A percentile compares a stretch with the other conserved stretches of the same genome.
Evolutionary conservation across 192 early-diverging fungal species (phyloP).

Genomic region (Gryganskiella cystojenkinii): DNA sequence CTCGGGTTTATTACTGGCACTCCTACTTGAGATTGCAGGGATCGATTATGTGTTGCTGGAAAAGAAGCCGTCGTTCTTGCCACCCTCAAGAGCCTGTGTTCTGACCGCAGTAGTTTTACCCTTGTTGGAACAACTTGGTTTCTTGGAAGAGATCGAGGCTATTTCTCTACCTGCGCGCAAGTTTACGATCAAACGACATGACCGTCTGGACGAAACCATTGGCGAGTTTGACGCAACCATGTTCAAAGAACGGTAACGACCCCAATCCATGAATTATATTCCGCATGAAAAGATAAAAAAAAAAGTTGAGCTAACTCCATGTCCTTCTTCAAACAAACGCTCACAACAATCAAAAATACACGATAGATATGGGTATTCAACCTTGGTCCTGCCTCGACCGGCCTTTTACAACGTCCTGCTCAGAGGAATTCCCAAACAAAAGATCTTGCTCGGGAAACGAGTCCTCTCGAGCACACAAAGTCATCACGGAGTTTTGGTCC

Average conservation of each 20-base stretch:
- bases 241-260: not conserved
- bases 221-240: conserved; percentile 3
- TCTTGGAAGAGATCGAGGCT: not conserved
- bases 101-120: conserved; percentile 1
- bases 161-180: conserved; percentile 1
- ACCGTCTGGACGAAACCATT: not conserved
- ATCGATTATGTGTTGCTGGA: not conserved
- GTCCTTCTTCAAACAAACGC: too few relatives aligned
- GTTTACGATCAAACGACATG: conserved; percentile 5
- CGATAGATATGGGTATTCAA: not conserved
- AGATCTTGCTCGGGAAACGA: conserved; percentile 10
- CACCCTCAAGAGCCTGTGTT: conserved; percentile 1
- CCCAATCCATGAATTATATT: too few relatives aligned
- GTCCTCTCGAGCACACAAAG: conserved; percentile 5
- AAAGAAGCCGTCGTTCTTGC: conserved; percentile 1
- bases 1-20: not conserved
- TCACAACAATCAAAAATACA: too few relatives aligned
- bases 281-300: too few relatives aligned
- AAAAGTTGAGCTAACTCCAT: too few relatives aligned
- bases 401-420: conserved; percentile 8
- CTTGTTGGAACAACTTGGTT: conserved; percentile 4
- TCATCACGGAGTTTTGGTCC: conserved; percentile 4
- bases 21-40: not conserved
- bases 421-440: not conserved
- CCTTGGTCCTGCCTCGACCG: not conserved